Evolutionary conservation across 2,329 filamentous ascomycete genomes (phyloP), one percentile per base, ranked within the genome.

Genomic region (Hymenoscyphus albidus): DNA sequence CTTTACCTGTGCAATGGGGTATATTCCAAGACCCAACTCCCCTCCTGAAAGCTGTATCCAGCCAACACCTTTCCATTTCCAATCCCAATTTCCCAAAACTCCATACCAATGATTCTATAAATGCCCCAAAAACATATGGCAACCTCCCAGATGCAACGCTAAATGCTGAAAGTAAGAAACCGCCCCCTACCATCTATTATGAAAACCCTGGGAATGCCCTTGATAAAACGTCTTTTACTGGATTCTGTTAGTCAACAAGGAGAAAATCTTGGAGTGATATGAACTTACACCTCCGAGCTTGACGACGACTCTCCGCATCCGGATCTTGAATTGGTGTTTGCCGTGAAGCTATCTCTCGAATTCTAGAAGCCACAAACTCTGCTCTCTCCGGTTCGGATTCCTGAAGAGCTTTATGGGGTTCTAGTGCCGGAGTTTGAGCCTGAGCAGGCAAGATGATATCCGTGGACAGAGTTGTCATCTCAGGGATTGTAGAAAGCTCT

Each of bases 181-280:
- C 16, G 56, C 39, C n/a, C 40, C 18, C 31, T 10, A 56, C 16
- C 54, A 31, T 16, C 31, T 56, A 31, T 62, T 61, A 67, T 64
- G 58, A 68, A 65, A 71, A 73, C 13, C 72, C 72, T n/a, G 72
- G 72, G 59, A 74, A 75, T 44, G 65, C 60, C 32, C 60, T 69
- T n/a, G 63, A 62, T 5, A 74, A 38, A 32, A 64, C 67, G 57
- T 40, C 65, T 35, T 68, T 65, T 71, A 71, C 72, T 74, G 38
- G 22, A 5, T 27, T 40, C 7, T 14, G 44, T 68, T 62, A 69
- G 62, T 6, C 39, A 35, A 31, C 38, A 18, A 10, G n/a, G 14
- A 16, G 2, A n/a, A 14, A 40, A 39, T 44, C 2, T 4, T 42
- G 10, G n/a, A 10, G 3, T 35, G 16, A 7, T 27, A 7, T 35